Base-by-base conservation (phyloP, 1,139 yeast genomes). In the Blastobotrys persicus region DNA sequence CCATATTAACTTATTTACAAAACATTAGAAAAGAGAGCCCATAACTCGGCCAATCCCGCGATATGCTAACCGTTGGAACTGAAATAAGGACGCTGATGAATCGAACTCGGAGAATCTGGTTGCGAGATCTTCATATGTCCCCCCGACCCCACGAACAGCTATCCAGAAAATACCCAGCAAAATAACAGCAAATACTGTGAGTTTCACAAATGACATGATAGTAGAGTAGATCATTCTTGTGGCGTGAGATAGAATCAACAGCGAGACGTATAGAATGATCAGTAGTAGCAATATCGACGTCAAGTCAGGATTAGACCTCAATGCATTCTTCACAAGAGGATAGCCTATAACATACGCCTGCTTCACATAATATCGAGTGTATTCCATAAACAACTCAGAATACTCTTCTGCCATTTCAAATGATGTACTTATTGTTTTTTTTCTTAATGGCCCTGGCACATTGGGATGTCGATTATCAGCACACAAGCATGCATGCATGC, bases 161-260 rank as follows among this genome's bases (percentile, higher is more conserved):
- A 60, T 40, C 43, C 64, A 64, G 38, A 56, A 43, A 11, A 57
- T 55, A 7, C 57, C 52, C 4, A 51, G 55, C 2, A 58, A 32
- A n/a, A 60, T 35, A 17, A 49, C 18, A 9, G 38, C 37, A 23
- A 55, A 44, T 9, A 60, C 39, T 2, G 53, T 41, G 28, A 65
- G 42, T 42, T 60, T 56, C 34, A 65, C 51, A 18, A 59, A 37
- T 17, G 55, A 49, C 50, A 58, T 55, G 13, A 67, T 49, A 28
- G 61, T 48, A 16, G 59, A 50, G 50, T 55, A 64, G 12, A 67
- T 46, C 55, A 65, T 56, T n/a, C 67, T 50, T 33, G 64, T 53
- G 13, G 67, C 56, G 44, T 64, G 60, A 23, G 55, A 52, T 23
- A 66, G 46, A 11, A 67, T 54, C 32, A 60, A 49, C 39, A 67